These are phyloP conservation scores for Monosporascus sp. DNA, from an alignment of 2,329 filamentous ascomycete genomes.

Conservation along the genomic window DNA sequence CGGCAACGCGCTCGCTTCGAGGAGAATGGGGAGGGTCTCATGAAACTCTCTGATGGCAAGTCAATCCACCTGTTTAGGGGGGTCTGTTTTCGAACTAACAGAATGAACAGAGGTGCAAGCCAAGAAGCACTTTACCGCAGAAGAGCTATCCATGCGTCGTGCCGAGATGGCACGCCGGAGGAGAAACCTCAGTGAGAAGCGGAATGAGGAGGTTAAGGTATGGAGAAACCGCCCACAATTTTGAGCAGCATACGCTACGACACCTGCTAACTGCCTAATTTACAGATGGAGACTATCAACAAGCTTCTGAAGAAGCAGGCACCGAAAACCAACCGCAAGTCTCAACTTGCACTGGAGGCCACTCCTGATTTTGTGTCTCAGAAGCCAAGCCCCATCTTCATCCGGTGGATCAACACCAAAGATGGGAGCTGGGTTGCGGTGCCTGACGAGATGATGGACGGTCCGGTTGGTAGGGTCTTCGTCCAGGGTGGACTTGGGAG, in stretches of 20 bases:
- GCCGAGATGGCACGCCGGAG: constrained; percentile 58
- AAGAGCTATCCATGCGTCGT: constrained; percentile 57
- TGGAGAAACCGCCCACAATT: constrained; percentile 4
- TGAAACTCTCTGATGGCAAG: constrained; percentile 58
- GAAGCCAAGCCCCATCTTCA: constrained; percentile 55
- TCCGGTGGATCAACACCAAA: constrained; percentile 67
- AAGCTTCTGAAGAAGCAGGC: constrained; percentile 83
- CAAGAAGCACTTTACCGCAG: constrained; percentile 57
- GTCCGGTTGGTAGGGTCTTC: constrained; percentile 59
- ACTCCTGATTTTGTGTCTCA: constrained; percentile 41
- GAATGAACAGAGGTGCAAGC: constrained; percentile 52
- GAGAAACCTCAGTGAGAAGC: constrained; percentile 59
- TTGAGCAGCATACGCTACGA: not conserved
- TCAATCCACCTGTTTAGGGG: not conserved
- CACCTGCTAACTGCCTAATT: constrained; percentile 4
- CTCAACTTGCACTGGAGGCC: constrained; percentile 40
- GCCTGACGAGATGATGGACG: constrained; percentile 61
- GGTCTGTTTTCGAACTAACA: constrained; percentile 9
- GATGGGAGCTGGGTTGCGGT: constrained; percentile 59
- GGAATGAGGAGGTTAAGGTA: constrained; percentile 60
- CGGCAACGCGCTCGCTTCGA: constrained; percentile 56
- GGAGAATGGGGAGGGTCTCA: constrained; percentile 46
- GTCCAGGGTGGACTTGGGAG: constrained; percentile 26
- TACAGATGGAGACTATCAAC: constrained; percentile 84
- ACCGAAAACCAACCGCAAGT: constrained; percentile 62